Conservation (phyloP, 2,329 filamentous ascomycete genomes). For the Arthrobotrys musiformis region DNA sequence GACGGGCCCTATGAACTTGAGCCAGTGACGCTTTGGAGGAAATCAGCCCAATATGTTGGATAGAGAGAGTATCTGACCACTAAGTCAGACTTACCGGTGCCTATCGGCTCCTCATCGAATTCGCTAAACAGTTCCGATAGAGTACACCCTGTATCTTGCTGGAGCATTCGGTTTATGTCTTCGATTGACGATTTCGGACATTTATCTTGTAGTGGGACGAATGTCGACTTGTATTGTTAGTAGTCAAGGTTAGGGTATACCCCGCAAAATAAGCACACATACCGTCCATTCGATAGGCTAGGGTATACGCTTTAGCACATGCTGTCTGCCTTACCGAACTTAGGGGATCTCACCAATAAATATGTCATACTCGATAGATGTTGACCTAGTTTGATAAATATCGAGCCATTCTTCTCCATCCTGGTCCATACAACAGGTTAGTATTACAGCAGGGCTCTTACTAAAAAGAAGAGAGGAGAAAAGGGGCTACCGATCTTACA, state of each 20-base stretch:
- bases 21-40: slow-evolving; percentile 77
- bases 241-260: background rate
- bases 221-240: slow-evolving; percentile 68
- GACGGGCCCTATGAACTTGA: slow-evolving; percentile 88
- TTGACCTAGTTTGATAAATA: slow-evolving; percentile 97
- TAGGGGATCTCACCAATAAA: slow-evolving; percentile 47
- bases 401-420: slow-evolving; percentile 93
- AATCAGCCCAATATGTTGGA: slow-evolving; percentile 23
- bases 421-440: background rate
- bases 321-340: background rate
- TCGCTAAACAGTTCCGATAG: slow-evolving; percentile 86
- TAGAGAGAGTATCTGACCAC: background rate
- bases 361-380: slow-evolving; percentile 71
- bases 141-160: slow-evolving; percentile 79
- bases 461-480: background rate
- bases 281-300: slow-evolving; percentile 59
- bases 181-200: slow-evolving; percentile 71
- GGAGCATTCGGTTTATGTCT: slow-evolving; percentile 72
- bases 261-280: background rate
- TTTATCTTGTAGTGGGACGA: slow-evolving; percentile 93
- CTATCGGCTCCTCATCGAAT: slow-evolving; percentile 83
- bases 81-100: slow-evolving; percentile 68
- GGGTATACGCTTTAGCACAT: background rate
- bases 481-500: slow-evolving; percentile 15
- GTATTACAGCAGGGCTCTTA: background rate